Evolutionary conservation across 1,284 basidiomycete genomes (phyloP), one percentile per base, ranked within the genome.

Genomic region (Lignosus rhinocerotis): DNA sequence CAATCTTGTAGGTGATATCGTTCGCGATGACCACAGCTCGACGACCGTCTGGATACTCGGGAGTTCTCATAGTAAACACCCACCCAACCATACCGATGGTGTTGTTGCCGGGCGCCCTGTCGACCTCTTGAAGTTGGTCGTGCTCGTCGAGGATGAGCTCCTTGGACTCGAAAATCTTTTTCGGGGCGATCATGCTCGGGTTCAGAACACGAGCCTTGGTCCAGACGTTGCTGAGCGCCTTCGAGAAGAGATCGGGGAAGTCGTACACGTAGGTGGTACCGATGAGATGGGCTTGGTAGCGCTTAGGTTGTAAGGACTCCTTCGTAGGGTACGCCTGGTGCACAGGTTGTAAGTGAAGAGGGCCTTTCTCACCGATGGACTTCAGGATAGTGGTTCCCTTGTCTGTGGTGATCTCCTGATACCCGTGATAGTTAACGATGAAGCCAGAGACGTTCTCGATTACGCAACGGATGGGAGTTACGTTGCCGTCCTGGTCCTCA

Each of bases 191-290:
- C 61, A 95, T 76, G 51, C 87, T 82, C 17, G 93, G 78, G 70
- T 90, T 85, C 56, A 75, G 78, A 31, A 78, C 74, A 36, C 89
- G 84, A 38, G 89, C 86, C 68, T 88, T 87, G 66, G 84, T 79
- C 96, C 96, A 99, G 62, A 93, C 84, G 70, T 96, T 94, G 71
- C 95, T 92, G 61, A 98, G 80, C 7, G 96, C 94, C 78, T 99
- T 98, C 51, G 94, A 90, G 81, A 99, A 98, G 59, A 99, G 86
- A 70, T 98, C 96, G 49, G 97, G 95, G 87, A 99, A 98, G 79
- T 99, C 97, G 78, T 99, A 96, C 43, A 92, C 96, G 72, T 99
- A 99, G 50, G 96, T 99, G 33, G 97, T 99, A 60, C 97, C 96
- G 64, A 98, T 90, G 57, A 97, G 87, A 75, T 99, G 97, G n/a